Conservation (phyloP, 164 flowering plant genomes). For the Paratinospora sagittata region DNA sequence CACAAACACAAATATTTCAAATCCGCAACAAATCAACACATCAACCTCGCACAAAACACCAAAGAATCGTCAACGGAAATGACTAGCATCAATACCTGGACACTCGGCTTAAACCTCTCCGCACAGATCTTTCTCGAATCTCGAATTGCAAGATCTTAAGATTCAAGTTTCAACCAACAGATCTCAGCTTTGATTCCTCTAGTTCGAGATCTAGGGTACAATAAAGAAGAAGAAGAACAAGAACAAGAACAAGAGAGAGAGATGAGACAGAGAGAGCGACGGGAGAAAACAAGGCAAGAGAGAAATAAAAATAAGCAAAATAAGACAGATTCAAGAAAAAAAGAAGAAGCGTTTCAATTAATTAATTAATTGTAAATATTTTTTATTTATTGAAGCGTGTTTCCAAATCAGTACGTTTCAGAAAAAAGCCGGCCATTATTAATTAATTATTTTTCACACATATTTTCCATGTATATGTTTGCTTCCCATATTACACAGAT, state of each 20-base stretch:
- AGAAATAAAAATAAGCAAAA: not conserved
- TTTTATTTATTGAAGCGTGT: not conserved
- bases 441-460: too few relatives aligned
- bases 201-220: conserved; percentile 27
- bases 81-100: conserved; percentile 3
- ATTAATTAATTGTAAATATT: too few relatives aligned
- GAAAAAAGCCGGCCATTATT: conserved; percentile 20
- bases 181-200: not conserved
- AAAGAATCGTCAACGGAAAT: not conserved
- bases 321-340: not conserved
- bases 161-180: conserved; percentile 5
- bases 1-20: not conserved
- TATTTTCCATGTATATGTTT: too few relatives aligned
- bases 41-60: not conserved
- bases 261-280: not conserved
- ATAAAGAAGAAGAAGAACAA: conserved; percentile 1
- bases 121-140: conserved; percentile 1
- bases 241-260: not conserved
- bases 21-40: not conserved
- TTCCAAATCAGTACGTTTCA: conserved; percentile 15
- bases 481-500: too few relatives aligned
- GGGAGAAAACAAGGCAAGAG: not conserved
- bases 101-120: not conserved
- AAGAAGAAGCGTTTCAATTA: not conserved
- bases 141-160: not conserved